A percentile compares a stretch with the other conserved stretches of the same genome.
Conservation (phyloP, 1,284 basidiomycete genomes). For the Puccinia novopanici region DNA sequence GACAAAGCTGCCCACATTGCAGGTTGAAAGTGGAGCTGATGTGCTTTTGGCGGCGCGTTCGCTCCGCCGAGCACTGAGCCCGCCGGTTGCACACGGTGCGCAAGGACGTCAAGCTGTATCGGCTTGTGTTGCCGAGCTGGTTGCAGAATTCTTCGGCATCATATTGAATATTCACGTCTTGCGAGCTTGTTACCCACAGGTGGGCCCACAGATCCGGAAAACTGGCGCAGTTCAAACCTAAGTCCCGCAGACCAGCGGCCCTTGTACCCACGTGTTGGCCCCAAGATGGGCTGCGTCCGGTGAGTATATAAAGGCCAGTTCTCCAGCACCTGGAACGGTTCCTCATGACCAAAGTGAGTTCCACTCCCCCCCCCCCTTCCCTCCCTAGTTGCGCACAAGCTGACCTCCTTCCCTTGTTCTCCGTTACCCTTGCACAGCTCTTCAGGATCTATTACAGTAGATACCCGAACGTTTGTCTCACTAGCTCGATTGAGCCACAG, state of each 20-base stretch:
- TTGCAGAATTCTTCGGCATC: too few species aligned
- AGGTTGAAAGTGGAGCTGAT: too few species aligned
- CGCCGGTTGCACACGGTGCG: neutral
- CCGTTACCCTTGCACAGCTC: conserved; percentile 25
- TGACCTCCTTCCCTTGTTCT: neutral
- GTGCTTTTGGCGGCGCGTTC: too few species aligned
- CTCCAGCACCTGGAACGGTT: neutral
- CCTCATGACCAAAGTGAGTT: conserved; percentile 51
- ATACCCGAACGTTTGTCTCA: conserved; percentile 51
- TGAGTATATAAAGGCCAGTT: conserved; percentile 26
- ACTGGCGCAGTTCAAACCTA: neutral
- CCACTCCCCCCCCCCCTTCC: neutral
- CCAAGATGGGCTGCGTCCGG: too few species aligned
- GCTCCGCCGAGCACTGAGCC: neutral
- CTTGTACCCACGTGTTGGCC: conserved; percentile 20
- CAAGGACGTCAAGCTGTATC: too few species aligned
- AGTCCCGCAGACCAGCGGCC: neutral
- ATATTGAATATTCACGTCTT: neutral
- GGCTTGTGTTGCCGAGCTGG: too few species aligned
- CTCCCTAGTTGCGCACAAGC: neutral
- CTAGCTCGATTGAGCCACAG: conserved; percentile 45
- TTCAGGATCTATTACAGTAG: conserved; percentile 52
- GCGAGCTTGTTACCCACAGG: neutral
- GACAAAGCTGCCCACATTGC: too few species aligned
- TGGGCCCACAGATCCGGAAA: neutral